phyloP scores from a whole-genome alignment of 139 green algal species.

The Chlamydomonas asymmetrica region DNA sequence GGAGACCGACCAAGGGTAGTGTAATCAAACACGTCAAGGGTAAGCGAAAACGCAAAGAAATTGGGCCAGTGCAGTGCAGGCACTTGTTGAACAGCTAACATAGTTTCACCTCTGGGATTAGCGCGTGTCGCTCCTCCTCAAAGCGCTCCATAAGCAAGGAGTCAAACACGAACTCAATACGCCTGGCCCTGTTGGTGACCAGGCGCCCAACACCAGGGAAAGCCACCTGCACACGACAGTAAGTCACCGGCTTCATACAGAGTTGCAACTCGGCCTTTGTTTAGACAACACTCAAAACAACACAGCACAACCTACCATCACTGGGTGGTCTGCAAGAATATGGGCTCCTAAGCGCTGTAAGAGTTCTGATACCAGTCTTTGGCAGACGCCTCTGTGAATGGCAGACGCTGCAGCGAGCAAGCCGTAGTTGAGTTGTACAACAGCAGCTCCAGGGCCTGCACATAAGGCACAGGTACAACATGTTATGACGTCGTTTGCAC shows the following conservation, averaged over 20 bases:
- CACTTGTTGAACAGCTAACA: too few species aligned
- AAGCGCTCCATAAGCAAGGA: slow-evolving; percentile 45
- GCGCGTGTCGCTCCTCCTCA: slow-evolving; percentile 38
- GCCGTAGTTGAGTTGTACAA: slow-evolving; percentile 55
- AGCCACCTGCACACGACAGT: slow-evolving; percentile 26
- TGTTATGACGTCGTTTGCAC: too few species aligned
- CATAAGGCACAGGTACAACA: too few species aligned
- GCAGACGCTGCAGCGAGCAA: slow-evolving; percentile 38
- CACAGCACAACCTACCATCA: slow-evolving; percentile 41
- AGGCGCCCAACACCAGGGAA: slow-evolving; percentile 50
- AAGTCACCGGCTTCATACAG: not conserved
- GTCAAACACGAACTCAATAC: slow-evolving; percentile 60
- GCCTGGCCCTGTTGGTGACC: slow-evolving; percentile 44
- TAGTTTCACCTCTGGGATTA: slow-evolving; percentile 46
- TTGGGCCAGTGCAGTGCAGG: too few species aligned
- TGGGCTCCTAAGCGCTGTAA: slow-evolving; percentile 51
- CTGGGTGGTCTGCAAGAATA: slow-evolving; percentile 41
- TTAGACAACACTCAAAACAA: not conserved
- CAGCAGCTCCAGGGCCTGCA: too few species aligned
- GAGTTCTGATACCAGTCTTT: slow-evolving; percentile 53
- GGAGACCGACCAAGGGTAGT: not conserved
- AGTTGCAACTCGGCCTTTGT: not conserved
- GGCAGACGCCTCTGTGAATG: slow-evolving; percentile 43
- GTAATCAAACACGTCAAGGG: not conserved
- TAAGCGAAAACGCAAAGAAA: too few species aligned